These are phyloP conservation scores for Boletellus deceptivus DNA, from an alignment of 1,284 basidiomycete genomes.

Conservation along the genomic window DNA sequence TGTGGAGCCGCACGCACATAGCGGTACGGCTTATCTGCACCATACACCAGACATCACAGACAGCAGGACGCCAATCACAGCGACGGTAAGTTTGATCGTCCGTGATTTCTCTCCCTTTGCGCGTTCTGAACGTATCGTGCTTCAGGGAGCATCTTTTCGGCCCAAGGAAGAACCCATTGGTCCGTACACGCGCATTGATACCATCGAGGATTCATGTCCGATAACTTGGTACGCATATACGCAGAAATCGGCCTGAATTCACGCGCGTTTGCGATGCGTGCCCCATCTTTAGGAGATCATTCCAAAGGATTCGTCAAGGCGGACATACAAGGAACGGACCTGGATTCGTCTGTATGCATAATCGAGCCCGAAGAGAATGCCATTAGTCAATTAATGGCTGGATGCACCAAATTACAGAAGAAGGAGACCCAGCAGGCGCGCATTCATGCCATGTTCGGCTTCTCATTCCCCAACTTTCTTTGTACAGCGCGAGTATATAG, in stretches of 20 bases:
- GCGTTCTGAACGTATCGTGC: background rate
- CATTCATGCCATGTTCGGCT: background rate
- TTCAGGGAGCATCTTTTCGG: constrained; percentile 14
- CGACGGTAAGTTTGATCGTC: constrained; percentile 9
- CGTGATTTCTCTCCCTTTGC: background rate
- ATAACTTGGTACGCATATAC: constrained; percentile 12
- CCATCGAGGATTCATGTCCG: background rate
- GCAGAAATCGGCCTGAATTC: constrained; percentile 11
- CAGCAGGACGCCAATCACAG: constrained; percentile 1
- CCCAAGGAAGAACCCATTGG: constrained; percentile 16
- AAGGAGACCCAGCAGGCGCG: constrained; percentile 18
- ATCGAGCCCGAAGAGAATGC: background rate
- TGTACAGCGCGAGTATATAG: constrained; percentile 19
- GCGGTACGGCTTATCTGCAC: constrained; percentile 7
- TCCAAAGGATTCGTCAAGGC: constrained; percentile 6
- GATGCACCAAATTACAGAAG: constrained; percentile 2
- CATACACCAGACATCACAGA: constrained; percentile 2
- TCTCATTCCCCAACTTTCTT: background rate
- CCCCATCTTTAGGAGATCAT: constrained; percentile 8
- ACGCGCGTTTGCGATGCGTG: constrained; percentile 1
- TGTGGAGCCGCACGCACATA: constrained; percentile 11
- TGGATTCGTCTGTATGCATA: background rate
- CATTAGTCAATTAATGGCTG: background rate
- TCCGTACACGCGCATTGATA: constrained; percentile 25
- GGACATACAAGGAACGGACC: constrained; percentile 8